Percentiles rank a stretch among this genome's conserved stretches.
phyloP scores from a whole-genome alignment of 305 asterid species.

The Fraxinus paxiana region DNA sequence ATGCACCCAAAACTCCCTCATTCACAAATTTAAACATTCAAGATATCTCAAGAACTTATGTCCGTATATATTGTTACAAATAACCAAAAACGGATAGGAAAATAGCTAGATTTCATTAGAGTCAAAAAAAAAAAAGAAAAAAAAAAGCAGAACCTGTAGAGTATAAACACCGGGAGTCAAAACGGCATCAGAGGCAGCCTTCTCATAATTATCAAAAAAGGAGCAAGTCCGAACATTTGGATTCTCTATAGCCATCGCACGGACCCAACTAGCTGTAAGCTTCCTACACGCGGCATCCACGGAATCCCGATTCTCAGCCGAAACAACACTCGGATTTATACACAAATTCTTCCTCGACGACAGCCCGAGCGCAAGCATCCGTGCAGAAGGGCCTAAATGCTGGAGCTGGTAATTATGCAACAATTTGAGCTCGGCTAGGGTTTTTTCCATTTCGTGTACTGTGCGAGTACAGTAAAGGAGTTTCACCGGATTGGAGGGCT shows the following conservation, averaged over 20 bases:
- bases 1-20: neutral
- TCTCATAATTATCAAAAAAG: conserved; percentile 74
- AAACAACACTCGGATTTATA: conserved; percentile 68
- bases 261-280: conserved; percentile 91
- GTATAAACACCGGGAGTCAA: conserved; percentile 96
- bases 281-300: conserved; percentile 94
- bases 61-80: neutral
- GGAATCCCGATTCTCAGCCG: conserved; percentile 90
- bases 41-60: neutral
- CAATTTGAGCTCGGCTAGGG: conserved; percentile 76
- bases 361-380: conserved; percentile 74
- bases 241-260: conserved; percentile 68
- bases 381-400: conserved; percentile 60
- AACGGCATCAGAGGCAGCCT: conserved; percentile 70
- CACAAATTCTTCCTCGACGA: conserved; percentile 94
- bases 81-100: neutral
- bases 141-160: conserved; percentile 55
- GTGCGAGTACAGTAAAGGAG: conserved; percentile 90
- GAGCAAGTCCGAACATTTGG: conserved; percentile 65
- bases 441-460: conserved; percentile 99
- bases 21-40: neutral
- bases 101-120: neutral
- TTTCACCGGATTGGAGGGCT: conserved; percentile 70
- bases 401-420: conserved; percentile 72
- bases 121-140: neutral